Percentiles rank a stretch among this genome's conserved stretches.
These are phyloP conservation scores for Boletellus ananiceps DNA, from an alignment of 768 basidiomycete species.

Conservation along the genomic window DNA sequence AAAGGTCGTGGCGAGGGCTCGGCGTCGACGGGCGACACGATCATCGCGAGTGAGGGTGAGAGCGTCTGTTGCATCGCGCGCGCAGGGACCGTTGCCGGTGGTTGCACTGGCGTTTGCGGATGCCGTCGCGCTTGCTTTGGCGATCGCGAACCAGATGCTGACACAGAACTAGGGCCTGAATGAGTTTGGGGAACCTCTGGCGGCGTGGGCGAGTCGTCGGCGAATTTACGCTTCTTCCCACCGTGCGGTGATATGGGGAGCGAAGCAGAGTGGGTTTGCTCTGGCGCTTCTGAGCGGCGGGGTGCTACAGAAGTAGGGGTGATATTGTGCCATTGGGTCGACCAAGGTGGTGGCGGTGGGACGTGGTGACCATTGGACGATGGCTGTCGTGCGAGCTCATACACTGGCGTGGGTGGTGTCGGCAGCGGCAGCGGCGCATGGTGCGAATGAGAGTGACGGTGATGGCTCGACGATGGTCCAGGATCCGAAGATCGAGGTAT, in stretches of 20 bases:
- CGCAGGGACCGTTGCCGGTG: constrained; percentile 20
- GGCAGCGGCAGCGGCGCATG: constrained; percentile 30
- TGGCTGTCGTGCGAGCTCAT: constrained; percentile 29
- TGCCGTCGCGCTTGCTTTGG: constrained; percentile 33
- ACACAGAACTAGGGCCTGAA: constrained; percentile 12
- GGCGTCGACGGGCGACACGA: constrained; percentile 31
- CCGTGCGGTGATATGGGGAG: constrained; percentile 28
- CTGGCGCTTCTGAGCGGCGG: constrained; percentile 25
- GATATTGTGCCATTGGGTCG: constrained; percentile 28
- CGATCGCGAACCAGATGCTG: constrained; percentile 24
- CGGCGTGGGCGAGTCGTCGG: constrained; percentile 30
- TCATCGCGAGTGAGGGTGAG: constrained; percentile 34
- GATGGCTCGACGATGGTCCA: constrained; percentile 28
- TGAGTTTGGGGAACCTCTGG: constrained; percentile 12
- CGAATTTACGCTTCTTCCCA: constrained; percentile 34
- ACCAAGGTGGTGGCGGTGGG: constrained; percentile 33
- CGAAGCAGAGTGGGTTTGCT: constrained; percentile 8
- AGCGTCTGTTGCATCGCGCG: constrained; percentile 34
- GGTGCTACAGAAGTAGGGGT: constrained; percentile 11
- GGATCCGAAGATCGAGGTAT: constrained; percentile 24
- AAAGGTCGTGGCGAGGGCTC: constrained; percentile 31
- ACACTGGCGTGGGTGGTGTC: constrained; percentile 32
- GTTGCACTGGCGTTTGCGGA: constrained; percentile 32
- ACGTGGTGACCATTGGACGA: constrained; percentile 33
- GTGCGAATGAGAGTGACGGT: constrained; percentile 27